phyloP scores from a whole-genome alignment of 768 basidiomycete species.

The Sporobolomyces roseus region DNA sequence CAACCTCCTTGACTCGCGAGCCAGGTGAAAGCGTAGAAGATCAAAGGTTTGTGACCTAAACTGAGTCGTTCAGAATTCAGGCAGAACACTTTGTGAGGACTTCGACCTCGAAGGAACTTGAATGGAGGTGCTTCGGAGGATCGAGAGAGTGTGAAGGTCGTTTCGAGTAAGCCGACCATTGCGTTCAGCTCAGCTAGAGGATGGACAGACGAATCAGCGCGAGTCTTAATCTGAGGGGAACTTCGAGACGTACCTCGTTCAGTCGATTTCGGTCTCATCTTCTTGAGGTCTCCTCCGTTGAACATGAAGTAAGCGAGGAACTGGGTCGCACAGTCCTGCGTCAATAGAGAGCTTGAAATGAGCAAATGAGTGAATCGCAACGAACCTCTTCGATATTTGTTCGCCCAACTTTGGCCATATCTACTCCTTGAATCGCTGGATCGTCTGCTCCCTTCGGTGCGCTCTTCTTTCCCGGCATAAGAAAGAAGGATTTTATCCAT shows the following conservation, averaged over 20 bases:
- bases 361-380: background rate
- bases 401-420: slow-evolving; percentile 23
- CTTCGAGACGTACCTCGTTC: slow-evolving; percentile 10
- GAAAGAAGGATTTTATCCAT: slow-evolving; percentile 28
- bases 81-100: slow-evolving; percentile 16
- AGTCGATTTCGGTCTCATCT: slow-evolving; percentile 10
- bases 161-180: slow-evolving; percentile 37
- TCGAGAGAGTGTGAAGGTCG: slow-evolving; percentile 22
- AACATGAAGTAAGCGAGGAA: slow-evolving; percentile 31
- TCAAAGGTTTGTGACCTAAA: slow-evolving; percentile 24
- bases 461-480: slow-evolving; percentile 1
- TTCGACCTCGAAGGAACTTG: slow-evolving; percentile 14
- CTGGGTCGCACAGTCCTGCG: background rate
- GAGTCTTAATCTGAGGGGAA: background rate
- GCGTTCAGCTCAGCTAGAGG: slow-evolving; percentile 22
- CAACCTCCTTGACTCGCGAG: background rate
- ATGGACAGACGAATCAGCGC: background rate
- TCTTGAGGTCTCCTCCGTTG: background rate
- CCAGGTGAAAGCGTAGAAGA: slow-evolving; percentile 29
- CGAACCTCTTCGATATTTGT: slow-evolving; percentile 37
- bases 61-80: slow-evolving; percentile 17
- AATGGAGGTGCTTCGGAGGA: slow-evolving; percentile 9
- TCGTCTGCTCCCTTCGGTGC: slow-evolving; percentile 24
- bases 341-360: background rate
- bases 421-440: slow-evolving; percentile 16